These are phyloP conservation scores for Exophiala spinifera DNA, from an alignment of 2,329 filamentous ascomycete genomes.

Conservation along the genomic window DNA sequence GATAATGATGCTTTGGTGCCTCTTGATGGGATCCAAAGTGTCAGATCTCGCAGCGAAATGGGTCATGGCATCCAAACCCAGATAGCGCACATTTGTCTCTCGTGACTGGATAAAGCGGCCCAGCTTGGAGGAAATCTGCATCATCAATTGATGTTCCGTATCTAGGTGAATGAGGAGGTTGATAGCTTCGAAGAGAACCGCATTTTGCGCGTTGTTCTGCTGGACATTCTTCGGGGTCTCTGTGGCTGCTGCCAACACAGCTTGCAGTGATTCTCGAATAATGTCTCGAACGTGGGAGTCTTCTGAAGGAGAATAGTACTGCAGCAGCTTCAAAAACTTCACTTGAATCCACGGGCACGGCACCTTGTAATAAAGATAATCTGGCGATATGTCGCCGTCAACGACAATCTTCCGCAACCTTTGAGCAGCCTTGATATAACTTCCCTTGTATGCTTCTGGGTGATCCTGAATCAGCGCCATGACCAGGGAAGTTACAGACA, in stretches of 20 bases:
- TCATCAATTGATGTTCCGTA: conserved; percentile 90
- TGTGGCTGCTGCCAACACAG: conserved; percentile 85
- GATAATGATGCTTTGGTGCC: conserved; percentile 94
- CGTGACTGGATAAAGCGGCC: conserved; percentile 95
- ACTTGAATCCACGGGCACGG: conserved; percentile 98
- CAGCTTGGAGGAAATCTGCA: conserved; percentile 85
- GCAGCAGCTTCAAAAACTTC: conserved; percentile 83
- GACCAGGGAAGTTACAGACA: conserved; percentile 92
- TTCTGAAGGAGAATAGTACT: conserved; percentile 95
- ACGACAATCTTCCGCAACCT: conserved; percentile 85
- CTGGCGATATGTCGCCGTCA: conserved; percentile 80
- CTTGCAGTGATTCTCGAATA: conserved; percentile 86
- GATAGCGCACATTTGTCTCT: conserved; percentile 94
- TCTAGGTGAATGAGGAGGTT: conserved; percentile 97
- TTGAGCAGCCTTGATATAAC: conserved; percentile 89
- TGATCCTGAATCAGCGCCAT: conserved; percentile 94
- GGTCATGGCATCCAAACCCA: conserved; percentile 96
- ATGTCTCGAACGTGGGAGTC: conserved; percentile 88
- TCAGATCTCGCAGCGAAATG: conserved; percentile 92
- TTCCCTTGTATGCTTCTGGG: conserved; percentile 88
- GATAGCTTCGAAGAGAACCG: conserved; percentile 95
- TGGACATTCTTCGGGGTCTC: conserved; percentile 98
- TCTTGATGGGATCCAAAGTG: conserved; percentile 94
- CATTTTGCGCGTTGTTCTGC: conserved; percentile 98
- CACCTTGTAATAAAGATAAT: conserved; percentile 99